Conservation (phyloP, 2,329 filamentous ascomycete species). For the Camptophora hylomeconis region DNA sequence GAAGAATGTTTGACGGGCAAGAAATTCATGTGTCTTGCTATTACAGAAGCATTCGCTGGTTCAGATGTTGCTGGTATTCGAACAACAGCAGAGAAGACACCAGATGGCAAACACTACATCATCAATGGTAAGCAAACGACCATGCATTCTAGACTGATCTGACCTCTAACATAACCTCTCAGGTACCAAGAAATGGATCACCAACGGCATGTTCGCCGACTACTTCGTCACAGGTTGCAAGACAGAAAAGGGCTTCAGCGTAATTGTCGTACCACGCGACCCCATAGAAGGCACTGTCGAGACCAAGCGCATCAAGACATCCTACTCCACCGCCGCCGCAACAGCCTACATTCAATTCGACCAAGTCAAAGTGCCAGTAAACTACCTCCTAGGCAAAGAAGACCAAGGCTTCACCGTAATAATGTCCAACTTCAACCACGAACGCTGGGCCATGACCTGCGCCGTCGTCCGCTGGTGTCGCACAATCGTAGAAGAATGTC, state of each 20-base stretch:
- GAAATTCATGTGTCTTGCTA: slow-evolving; percentile 61
- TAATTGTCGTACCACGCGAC: slow-evolving; percentile 55
- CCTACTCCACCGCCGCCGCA: slow-evolving; percentile 51
- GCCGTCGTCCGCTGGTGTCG: slow-evolving; percentile 49
- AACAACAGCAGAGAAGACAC: slow-evolving; percentile 50
- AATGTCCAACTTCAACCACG: slow-evolving; percentile 73
- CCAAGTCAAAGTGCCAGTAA: slow-evolving; percentile 57
- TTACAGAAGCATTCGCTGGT: slow-evolving; percentile 65
- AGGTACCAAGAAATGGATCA: slow-evolving; percentile 70
- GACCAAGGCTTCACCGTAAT: slow-evolving; percentile 61
- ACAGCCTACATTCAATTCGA: slow-evolving; percentile 67
- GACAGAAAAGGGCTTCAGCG: slow-evolving; percentile 52
- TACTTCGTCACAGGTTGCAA: slow-evolving; percentile 59
- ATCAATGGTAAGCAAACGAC: slow-evolving; percentile 23
- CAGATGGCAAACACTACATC: slow-evolving; percentile 52
- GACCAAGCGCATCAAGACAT: slow-evolving; percentile 55
- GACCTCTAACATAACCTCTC: slow-evolving; percentile 42
- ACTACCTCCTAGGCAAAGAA: slow-evolving; percentile 57
- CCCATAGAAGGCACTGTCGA: slow-evolving; percentile 54
- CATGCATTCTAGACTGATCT: not conserved
- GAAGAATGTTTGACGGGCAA: slow-evolving; percentile 54
- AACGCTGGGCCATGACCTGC: slow-evolving; percentile 57
- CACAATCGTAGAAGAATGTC: slow-evolving; percentile 47
- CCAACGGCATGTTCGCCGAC: slow-evolving; percentile 59
- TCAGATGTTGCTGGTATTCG: slow-evolving; percentile 61